Conservation (phyloP, 108 stramenopile genomes). For the Discostella stelligeroides region DNA sequence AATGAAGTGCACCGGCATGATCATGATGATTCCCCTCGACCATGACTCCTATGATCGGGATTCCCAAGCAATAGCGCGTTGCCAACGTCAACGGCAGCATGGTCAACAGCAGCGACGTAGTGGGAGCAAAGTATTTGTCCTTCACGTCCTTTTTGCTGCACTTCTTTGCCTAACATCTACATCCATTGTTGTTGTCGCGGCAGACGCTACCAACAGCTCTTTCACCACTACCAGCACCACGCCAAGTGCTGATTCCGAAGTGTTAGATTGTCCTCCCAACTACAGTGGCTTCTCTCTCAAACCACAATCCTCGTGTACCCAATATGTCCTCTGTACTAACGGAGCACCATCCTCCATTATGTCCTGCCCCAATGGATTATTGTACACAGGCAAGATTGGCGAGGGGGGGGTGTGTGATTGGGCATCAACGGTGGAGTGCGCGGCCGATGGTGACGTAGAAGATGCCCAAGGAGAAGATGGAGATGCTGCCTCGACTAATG, state of each 20-base stretch:
- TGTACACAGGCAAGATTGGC: constrained; percentile 36
- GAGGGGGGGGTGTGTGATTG: constrained; percentile 28
- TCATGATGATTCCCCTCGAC: too few relatives aligned
- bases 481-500: too few relatives aligned
- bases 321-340: constrained; percentile 33
- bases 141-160: too few relatives aligned
- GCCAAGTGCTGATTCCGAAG: too few relatives aligned
- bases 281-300: constrained; percentile 34
- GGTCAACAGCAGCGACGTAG: not conserved
- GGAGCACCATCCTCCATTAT: constrained; percentile 5
- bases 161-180: not conserved
- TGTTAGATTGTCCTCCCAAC: not conserved
- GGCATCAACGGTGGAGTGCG: constrained; percentile 5
- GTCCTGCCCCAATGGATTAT: constrained; percentile 13
- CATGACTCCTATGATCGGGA: too few relatives aligned
- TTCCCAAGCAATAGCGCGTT: too few relatives aligned
- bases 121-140: too few relatives aligned
- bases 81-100: not conserved
- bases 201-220: not conserved
- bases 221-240: too few relatives aligned
- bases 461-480: not conserved
- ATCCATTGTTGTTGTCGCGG: not conserved
- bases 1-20: too few relatives aligned
- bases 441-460: not conserved
- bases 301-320: constrained; percentile 1